Evolutionary conservation across 805 yeast species (phyloP), one percentile per base, ranked within the genome.

Genomic region (Clavispora asparagi): DNA sequence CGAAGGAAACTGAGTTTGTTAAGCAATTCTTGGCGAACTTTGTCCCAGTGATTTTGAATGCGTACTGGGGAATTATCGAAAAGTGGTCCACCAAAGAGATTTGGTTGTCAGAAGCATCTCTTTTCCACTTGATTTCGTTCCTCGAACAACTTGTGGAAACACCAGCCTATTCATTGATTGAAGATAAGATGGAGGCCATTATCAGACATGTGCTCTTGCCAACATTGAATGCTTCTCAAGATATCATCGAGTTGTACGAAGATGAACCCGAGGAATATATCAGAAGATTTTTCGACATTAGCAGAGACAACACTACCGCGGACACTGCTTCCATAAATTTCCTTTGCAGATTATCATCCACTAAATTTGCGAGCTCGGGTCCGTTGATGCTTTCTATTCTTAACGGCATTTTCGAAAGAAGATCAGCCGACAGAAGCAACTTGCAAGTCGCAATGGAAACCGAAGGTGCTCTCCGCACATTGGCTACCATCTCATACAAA

Each of bases 311-410:
- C 29, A 73, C 70, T 33, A 74, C 75, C 29, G 68, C 81, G 5
- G 81, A 76, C 50, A 69, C 72, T 31, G 81, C 81, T 1, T 70
- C 80, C 7, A 68, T 71, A 42, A 74, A 74, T 57, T 76, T 78
- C 48, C 52, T 74, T 31, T 73, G 61, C 57, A 55, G 71, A 33
- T 58, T 75, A 49, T 57, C 69, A 7, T 53, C 65, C 23, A 64
- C 64, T 38, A 65, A 65, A 50, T 69, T 70, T 50, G 73, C 76
- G 58, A 79, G 60, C 13, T 60, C 68, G 25, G 54, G 59, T 16
- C 57, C 57, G 46, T 52, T 60, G 28, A 35, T 72, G 13, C 62
- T 71, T 42, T 47, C 54, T 28, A 56, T 69, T 31, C 51, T 70
- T 30, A 69, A 64, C 47, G 70, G 63, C 3, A 56, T 68, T 8